Conservation (phyloP, 345 rosid genomes). For the Ceriops decandra region DNA sequence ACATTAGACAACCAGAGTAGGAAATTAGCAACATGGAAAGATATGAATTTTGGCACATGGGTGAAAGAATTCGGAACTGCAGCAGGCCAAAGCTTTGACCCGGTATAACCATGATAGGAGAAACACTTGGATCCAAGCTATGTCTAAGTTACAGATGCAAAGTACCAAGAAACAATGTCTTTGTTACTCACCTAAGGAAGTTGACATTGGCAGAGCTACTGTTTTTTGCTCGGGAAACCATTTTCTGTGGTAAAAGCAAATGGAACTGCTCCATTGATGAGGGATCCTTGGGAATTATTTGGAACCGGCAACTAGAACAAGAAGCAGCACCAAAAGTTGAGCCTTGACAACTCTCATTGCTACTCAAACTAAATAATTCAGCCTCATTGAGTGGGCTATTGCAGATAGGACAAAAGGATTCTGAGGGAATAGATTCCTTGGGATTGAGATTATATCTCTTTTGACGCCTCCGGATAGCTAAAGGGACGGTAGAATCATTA, state of each 20-base stretch:
- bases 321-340: constrained; percentile 43
- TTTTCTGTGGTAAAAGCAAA: constrained; percentile 48
- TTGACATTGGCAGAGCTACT: constrained; percentile 22
- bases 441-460: constrained; percentile 64
- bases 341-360: constrained; percentile 15
- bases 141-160: too few species aligned
- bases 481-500: constrained; percentile 56
- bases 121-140: too few species aligned
- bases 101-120: background rate
- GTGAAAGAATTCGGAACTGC: background rate
- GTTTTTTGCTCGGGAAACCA: constrained; percentile 44
- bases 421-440: constrained; percentile 62
- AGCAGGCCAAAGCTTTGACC: background rate
- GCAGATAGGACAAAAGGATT: constrained; percentile 78
- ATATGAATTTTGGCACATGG: background rate
- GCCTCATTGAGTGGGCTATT: constrained; percentile 50
- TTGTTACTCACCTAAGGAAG: constrained; percentile 53
- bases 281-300: constrained; percentile 71
- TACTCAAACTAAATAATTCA: constrained; percentile 32
- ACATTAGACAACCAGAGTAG: too few species aligned
- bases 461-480: constrained; percentile 72
- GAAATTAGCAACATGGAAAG: too few species aligned
- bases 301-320: constrained; percentile 86
- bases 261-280: constrained; percentile 49
- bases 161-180: background rate